A percentile compares a stretch with the other conserved stretches of the same genome.
Conservation (phyloP, 305 asterid species). For the Coffea humblotiana region DNA sequence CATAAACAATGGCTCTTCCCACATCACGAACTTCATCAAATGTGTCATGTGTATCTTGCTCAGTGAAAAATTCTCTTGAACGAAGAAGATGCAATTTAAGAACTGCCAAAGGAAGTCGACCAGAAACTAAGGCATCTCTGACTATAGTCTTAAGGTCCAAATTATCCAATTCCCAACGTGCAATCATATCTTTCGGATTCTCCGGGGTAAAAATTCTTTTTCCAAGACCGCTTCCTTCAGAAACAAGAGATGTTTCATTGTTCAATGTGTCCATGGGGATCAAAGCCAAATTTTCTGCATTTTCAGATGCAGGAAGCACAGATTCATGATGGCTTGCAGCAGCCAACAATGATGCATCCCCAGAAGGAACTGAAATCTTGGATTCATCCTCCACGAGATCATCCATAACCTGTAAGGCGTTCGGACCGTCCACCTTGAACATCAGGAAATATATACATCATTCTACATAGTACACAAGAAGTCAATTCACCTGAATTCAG, state of each 20-base stretch:
- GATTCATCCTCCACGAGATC: slow-evolving; percentile 57
- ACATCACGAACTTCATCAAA: slow-evolving; percentile 81
- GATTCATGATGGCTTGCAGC: slow-evolving; percentile 40
- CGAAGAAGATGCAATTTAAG: slow-evolving; percentile 89
- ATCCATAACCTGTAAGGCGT: slow-evolving; percentile 33
- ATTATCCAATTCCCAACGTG: slow-evolving; percentile 88
- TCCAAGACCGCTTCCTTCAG: slow-evolving; percentile 52
- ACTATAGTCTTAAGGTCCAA: slow-evolving; percentile 82
- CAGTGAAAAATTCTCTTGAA: slow-evolving; percentile 50
- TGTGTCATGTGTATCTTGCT: slow-evolving; percentile 66
- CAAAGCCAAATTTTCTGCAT: slow-evolving; percentile 61
- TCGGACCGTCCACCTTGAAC: slow-evolving; percentile 55
- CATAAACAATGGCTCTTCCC: slow-evolving; percentile 90
- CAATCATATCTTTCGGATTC: slow-evolving; percentile 92
- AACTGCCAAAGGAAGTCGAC: slow-evolving; percentile 97
- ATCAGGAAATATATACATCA: slow-evolving; percentile 14
- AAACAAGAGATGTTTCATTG: slow-evolving; percentile 42
- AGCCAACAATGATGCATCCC: slow-evolving; percentile 43
- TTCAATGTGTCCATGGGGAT: slow-evolving; percentile 51
- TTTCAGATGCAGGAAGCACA: slow-evolving; percentile 44
- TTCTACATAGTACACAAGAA: slow-evolving; percentile 15
- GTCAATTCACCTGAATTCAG: slow-evolving; percentile 18
- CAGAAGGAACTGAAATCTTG: slow-evolving; percentile 45
- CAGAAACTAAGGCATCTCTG: slow-evolving; percentile 86
- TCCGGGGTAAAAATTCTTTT: slow-evolving; percentile 48